Percentiles rank a stretch among this genome's conserved stretches.
Conservation (phyloP, 2,329 filamentous ascomycete species). For the Nannizzia gypsea region DNA sequence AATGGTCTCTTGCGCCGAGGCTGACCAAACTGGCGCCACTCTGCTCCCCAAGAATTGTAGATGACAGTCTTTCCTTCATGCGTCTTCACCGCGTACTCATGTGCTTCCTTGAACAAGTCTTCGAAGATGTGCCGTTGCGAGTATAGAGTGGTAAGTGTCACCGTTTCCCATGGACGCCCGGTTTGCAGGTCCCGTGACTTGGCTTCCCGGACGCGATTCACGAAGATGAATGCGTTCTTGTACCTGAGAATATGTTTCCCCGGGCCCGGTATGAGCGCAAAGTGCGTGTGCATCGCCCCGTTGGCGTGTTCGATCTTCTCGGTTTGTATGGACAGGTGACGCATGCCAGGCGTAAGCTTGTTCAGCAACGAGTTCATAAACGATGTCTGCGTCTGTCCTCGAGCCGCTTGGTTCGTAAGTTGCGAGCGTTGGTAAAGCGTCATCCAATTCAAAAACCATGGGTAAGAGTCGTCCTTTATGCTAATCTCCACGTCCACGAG, state of each 20-base stretch:
- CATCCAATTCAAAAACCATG: constrained; percentile 91
- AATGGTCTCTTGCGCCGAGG: constrained; percentile 77
- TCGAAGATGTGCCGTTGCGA: constrained; percentile 81
- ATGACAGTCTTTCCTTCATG: constrained; percentile 89
- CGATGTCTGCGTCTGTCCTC: constrained; percentile 25
- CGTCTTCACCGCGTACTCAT: constrained; percentile 62
- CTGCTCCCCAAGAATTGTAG: constrained; percentile 70
- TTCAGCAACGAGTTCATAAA: constrained; percentile 44
- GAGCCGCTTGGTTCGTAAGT: constrained; percentile 40
- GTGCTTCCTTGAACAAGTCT: constrained; percentile 76
- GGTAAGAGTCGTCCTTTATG: constrained; percentile 83
- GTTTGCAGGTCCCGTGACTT: constrained; percentile 67
- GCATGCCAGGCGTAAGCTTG: constrained; percentile 48
- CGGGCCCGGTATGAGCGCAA: constrained; percentile 81
- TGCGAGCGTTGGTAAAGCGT: constrained; percentile 62
- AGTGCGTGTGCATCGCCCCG: constrained; percentile 63
- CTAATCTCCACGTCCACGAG: constrained; percentile 94
- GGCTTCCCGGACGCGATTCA: constrained; percentile 73
- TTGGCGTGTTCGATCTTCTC: constrained; percentile 50
- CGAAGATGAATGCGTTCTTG: constrained; percentile 72
- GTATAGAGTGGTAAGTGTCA: constrained; percentile 86
- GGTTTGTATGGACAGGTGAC: constrained; percentile 54
- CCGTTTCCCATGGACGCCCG: constrained; percentile 85
- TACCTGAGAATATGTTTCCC: constrained; percentile 82
- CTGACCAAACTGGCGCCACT: constrained; percentile 76